Percentiles rank a stretch among this genome's conserved stretches.
Evolutionary conservation across 2,329 filamentous ascomycete species (phyloP).

Genomic region (Chaetomium sp.): DNA sequence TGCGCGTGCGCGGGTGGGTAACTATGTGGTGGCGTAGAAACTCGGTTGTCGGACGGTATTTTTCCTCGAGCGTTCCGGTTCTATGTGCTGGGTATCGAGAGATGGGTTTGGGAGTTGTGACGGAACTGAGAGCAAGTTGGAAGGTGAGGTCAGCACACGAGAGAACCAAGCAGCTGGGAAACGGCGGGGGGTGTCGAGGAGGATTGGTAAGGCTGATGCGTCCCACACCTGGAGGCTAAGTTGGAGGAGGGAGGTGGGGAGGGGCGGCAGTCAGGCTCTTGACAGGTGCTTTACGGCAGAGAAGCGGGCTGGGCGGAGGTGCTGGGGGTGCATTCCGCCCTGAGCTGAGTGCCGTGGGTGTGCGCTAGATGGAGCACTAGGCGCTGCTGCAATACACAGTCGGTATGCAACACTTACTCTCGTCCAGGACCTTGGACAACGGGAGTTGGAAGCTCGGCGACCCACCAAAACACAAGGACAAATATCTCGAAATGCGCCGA

Average conservation of each 20-base stretch:
- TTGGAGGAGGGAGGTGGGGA: conserved; percentile 21
- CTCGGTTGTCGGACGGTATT: not conserved
- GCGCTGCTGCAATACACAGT: not conserved
- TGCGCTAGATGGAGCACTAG: not conserved
- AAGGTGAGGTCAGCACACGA: conserved; percentile 28
- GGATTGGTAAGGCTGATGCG: conserved; percentile 36
- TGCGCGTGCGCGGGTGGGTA: not conserved
- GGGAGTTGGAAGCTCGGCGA: not conserved
- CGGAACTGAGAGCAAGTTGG: conserved; percentile 4
- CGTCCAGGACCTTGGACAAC: not conserved
- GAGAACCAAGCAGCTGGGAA: conserved; percentile 20
- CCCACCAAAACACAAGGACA: not conserved
- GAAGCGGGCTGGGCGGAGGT: conserved; percentile 18
- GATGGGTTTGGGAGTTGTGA: not conserved
- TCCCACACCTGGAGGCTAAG: conserved; percentile 26
- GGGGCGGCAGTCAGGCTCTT: conserved; percentile 13
- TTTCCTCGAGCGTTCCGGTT: not conserved
- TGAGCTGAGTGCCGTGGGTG: conserved; percentile 7
- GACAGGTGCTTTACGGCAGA: conserved; percentile 16
- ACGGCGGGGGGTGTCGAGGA: conserved; percentile 23
- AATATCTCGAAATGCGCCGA: not conserved
- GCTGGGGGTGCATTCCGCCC: conserved; percentile 17
- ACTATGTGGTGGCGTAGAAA: not conserved
- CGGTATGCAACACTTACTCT: not conserved
- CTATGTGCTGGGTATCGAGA: conserved; percentile 5